phyloP scores from a whole-genome alignment of 805 yeast genomes.

The Wickerhamomyces bisporus region DNA sequence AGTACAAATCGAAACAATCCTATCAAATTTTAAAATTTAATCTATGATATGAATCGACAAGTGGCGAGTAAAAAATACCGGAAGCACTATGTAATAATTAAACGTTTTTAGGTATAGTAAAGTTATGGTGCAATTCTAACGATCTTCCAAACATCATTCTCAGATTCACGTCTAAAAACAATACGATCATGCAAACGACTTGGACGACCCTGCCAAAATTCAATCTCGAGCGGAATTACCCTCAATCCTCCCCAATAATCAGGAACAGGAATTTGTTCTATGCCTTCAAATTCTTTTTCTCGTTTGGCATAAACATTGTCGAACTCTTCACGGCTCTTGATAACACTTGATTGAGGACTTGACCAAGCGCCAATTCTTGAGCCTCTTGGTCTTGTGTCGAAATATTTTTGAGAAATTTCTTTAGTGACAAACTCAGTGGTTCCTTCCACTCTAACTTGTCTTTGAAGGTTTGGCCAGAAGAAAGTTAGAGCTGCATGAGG shows the following conservation, averaged over 20 bases:
- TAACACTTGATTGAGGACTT: conserved; percentile 72
- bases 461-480: conserved; percentile 87
- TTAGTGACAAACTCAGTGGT: conserved; percentile 63
- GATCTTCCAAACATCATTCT: conserved; percentile 52
- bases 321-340: conserved; percentile 57
- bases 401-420: conserved; percentile 75
- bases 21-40: conserved; percentile 3
- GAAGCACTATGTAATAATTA: neutral
- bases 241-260: conserved; percentile 95
- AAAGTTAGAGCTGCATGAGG: conserved; percentile 79
- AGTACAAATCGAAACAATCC: conserved; percentile 12
- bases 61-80: too few species aligned
- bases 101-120: neutral
- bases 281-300: conserved; percentile 53
- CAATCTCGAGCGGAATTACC: conserved; percentile 82
- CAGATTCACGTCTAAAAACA: conserved; percentile 55
- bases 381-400: conserved; percentile 84
- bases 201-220: conserved; percentile 96
- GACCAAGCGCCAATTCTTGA: conserved; percentile 97
- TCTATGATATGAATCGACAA: neutral
- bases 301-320: conserved; percentile 44
- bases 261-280: conserved; percentile 78
- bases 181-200: conserved; percentile 89
- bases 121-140: conserved; percentile 66
- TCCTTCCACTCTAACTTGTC: conserved; percentile 94